Evolutionary conservation across 345 rosid genomes (phyloP), one percentile per base, ranked within the genome.

Genomic region (Salix brachista): DNA sequence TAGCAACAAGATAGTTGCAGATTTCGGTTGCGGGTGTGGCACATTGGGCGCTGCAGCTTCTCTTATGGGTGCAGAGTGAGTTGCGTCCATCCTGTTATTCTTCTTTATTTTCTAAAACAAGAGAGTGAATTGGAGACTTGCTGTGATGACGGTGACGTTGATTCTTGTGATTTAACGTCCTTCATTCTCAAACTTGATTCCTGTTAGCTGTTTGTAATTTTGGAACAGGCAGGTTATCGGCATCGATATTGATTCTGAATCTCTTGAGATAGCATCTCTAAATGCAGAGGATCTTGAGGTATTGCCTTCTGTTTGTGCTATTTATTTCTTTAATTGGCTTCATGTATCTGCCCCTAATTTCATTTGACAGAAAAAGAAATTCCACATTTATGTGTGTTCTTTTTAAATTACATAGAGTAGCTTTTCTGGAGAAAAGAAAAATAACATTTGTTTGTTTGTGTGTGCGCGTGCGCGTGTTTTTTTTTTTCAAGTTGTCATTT

Each of bases 21-120:
- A 95, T 93, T 95, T 95, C 72, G 99, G 99, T 3, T 95, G 98
- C 54, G 98, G 99, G 0, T 95, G 99, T 74, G 98, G 96, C 77
- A 91, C 99, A 34, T 80, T 95, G 80, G 87, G 96, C 81, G 87
- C 83, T 80, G 98, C 98, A 36, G 94, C 99, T 82, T 84, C 92
- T 76, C 94, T 96, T 71, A 76, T 96, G 83, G 98, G 91, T 78
- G 98, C 99, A 67, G 91, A 88, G 96, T 93, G 77, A 88, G 97
- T 83, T 5, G 48, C 36, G 13, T 72, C 39, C 32, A 44, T 65
- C 13, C 82, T 48, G 54, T 23, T 69, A 54, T 58, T 39, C 21
- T 26, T 26, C 4, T 5, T 18, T 54, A 1, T 12, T 19, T 16
- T 56, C 23, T 37, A 5, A 25, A 26, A 26, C 8, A 41, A 16